Percentiles rank a stretch among this genome's conserved stretches.
These are phyloP conservation scores for Dryas octopetala DNA, from an alignment of 306 rosid species.

Conservation along the genomic window DNA sequence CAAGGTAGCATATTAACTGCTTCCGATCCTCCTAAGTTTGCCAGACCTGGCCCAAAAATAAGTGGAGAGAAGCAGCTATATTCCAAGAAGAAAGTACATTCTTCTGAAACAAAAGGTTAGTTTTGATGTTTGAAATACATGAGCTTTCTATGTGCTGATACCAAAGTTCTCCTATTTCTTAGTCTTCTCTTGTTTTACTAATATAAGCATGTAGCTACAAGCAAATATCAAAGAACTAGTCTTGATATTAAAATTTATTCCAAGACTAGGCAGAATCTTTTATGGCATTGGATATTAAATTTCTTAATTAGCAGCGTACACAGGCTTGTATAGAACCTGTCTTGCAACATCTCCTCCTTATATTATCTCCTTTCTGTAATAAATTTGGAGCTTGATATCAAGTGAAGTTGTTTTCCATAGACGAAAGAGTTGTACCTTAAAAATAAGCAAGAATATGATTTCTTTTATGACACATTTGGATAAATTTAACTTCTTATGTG, in stretches of 20 bases:
- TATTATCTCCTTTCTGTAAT: neutral
- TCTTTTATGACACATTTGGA: neutral
- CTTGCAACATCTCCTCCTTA: neutral
- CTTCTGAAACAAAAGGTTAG: slow-evolving; percentile 45
- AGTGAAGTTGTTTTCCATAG: neutral
- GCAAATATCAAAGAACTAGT: neutral
- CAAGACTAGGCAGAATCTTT: neutral
- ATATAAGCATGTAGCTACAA: neutral
- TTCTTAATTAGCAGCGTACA: neutral
- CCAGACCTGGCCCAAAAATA: slow-evolving; percentile 41
- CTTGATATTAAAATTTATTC: neutral
- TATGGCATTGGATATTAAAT: neutral
- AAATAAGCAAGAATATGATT: neutral
- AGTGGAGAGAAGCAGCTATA: slow-evolving; percentile 23
- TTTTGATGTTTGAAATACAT: slow-evolving; percentile 5
- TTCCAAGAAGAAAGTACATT: slow-evolving; percentile 27
- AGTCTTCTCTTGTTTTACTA: neutral
- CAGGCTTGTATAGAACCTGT: neutral
- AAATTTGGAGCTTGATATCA: neutral
- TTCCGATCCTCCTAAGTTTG: slow-evolving; percentile 54
- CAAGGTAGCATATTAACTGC: slow-evolving; percentile 30
- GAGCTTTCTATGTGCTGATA: neutral
- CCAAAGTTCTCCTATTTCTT: neutral
- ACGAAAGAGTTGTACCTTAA: neutral
- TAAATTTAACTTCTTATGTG: neutral